phyloP scores from a whole-genome alignment of 164 flowering plant species.

The Magnolia officinalis region DNA sequence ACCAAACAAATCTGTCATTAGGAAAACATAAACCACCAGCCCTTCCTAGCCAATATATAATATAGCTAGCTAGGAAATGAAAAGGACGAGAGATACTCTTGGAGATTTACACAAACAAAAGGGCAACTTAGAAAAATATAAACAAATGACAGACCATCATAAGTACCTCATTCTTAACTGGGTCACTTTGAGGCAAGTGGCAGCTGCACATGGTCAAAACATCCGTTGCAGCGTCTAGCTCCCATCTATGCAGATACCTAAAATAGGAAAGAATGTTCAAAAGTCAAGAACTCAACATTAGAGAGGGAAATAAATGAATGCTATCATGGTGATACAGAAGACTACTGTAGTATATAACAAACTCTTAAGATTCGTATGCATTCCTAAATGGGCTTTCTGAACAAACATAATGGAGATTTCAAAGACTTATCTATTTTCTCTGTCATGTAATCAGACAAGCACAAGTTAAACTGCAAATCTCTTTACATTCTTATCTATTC shows the following conservation, averaged over 20 bases:
- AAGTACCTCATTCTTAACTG: conserved; percentile 63
- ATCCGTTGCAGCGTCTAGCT: conserved; percentile 85
- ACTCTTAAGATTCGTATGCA: background rate
- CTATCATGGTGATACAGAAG: background rate
- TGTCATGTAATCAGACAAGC: too few relatives aligned
- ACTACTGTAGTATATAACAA: background rate
- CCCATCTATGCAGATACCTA: conserved; percentile 90
- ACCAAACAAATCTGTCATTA: conserved; percentile 10
- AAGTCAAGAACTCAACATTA: background rate
- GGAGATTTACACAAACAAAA: too few relatives aligned
- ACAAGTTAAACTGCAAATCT: too few relatives aligned
- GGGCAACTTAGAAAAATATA: background rate
- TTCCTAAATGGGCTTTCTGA: background rate
- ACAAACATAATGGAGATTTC: background rate
- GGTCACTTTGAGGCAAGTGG: conserved; percentile 68
- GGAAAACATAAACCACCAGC: background rate
- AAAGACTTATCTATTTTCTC: too few relatives aligned
- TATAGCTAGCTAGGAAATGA: too few relatives aligned
- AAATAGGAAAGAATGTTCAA: conserved; percentile 3
- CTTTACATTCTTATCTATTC: too few relatives aligned
- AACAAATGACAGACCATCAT: background rate
- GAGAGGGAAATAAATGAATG: background rate
- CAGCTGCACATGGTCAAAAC: conserved; percentile 97
- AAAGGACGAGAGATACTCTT: too few relatives aligned
- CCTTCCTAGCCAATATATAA: background rate